Conservation (phyloP, 306 rosid genomes). For the Sicyos baderoa region DNA sequence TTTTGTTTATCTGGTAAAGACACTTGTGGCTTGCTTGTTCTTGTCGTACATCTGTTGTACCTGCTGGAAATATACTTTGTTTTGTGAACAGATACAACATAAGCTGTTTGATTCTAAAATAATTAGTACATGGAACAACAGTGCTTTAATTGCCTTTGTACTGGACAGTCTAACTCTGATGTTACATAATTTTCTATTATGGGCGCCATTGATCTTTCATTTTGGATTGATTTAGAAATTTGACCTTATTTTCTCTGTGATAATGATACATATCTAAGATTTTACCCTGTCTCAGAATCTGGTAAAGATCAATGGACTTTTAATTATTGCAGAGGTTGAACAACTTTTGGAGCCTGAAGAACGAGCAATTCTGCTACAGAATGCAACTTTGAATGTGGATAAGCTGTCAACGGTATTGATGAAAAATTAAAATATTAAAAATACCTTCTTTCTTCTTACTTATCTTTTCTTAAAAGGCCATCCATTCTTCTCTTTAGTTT, state of each 20-base stretch:
- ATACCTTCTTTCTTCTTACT: not conserved
- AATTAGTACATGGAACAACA: not conserved
- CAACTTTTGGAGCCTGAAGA: constrained; percentile 57
- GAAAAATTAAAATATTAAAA: not conserved
- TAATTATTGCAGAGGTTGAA: constrained; percentile 16
- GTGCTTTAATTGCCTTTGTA: not conserved
- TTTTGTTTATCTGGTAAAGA: constrained; percentile 10
- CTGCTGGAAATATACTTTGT: not conserved
- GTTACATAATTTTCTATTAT: not conserved
- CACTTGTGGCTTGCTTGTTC: not conserved
- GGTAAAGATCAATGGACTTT: too few species aligned
- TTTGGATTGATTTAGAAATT: not conserved
- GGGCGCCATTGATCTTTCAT: not conserved
- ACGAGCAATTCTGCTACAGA: constrained; percentile 23
- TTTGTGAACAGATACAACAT: not conserved
- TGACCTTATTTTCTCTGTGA: not conserved
- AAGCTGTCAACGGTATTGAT: constrained; percentile 59
- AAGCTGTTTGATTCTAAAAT: not conserved
- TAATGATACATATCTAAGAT: not conserved
- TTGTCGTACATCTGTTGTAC: not conserved
- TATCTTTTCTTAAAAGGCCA: constrained; percentile 4
- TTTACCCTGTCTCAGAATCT: not conserved
- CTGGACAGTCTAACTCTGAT: not conserved
- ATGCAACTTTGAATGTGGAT: constrained; percentile 48
- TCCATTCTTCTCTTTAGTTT: not conserved